A percentile compares a stretch with the other conserved stretches of the same genome.
These are phyloP conservation scores for Malbranchea cinnamomea DNA, from an alignment of 2,329 filamentous ascomycete genomes.

Conservation along the genomic window DNA sequence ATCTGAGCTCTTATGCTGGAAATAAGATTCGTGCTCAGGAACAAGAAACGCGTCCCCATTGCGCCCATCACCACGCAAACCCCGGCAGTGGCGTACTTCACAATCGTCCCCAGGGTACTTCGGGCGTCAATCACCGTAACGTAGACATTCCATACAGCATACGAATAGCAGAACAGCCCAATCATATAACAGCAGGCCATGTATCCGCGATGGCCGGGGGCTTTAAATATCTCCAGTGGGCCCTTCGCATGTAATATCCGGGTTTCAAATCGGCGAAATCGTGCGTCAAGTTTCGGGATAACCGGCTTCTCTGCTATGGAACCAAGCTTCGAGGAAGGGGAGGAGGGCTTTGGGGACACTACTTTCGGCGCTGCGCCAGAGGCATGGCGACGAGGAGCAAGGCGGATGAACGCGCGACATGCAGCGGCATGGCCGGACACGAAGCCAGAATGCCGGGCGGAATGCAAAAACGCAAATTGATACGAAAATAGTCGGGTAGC, in stretches of 20 bases:
- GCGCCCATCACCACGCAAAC: conserved; percentile 45
- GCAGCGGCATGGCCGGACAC: too few relatives aligned
- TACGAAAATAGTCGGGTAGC: too few relatives aligned
- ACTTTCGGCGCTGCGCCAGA: too few relatives aligned
- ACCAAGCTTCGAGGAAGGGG: neutral
- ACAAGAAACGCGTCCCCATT: conserved; percentile 45
- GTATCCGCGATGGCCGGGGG: conserved; percentile 49
- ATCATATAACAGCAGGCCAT: conserved; percentile 45
- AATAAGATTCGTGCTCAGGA: conserved; percentile 44
- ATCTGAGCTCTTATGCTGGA: conserved; percentile 40
- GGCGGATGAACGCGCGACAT: too few relatives aligned
- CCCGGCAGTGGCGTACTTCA: conserved; percentile 42
- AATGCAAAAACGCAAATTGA: too few relatives aligned
- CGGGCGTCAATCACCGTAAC: conserved; percentile 34
- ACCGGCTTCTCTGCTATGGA: neutral
- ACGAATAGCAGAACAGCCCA: conserved; percentile 38
- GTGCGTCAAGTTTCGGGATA: conserved; percentile 1
- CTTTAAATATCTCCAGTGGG: conserved; percentile 48
- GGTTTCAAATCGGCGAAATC: conserved; percentile 9
- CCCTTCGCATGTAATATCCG: conserved; percentile 40
- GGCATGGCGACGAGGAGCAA: too few relatives aligned
- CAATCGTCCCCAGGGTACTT: conserved; percentile 38
- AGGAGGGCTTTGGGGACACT: too few relatives aligned
- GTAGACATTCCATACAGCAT: conserved; percentile 37
- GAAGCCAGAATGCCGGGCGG: too few relatives aligned